Conservation (phyloP, 2,329 filamentous ascomycete species). For the Lomentospora prolificans region DNA sequence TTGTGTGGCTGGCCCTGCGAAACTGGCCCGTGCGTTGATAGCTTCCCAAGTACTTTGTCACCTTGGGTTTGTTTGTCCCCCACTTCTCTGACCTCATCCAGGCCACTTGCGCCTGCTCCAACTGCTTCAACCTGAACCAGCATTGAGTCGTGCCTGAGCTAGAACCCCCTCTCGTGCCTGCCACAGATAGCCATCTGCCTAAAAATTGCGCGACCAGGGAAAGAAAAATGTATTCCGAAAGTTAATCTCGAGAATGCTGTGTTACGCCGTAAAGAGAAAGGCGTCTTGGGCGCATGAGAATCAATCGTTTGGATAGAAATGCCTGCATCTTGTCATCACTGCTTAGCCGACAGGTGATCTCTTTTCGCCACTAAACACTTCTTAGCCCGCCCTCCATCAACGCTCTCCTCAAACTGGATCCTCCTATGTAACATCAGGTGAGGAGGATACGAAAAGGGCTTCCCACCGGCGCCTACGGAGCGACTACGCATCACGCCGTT, state of each 20-base stretch:
- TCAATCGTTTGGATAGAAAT: not conserved
- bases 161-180: no score
- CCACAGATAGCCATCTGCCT: not conserved
- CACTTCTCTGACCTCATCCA: constrained; percentile 2
- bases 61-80: not conserved
- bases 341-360: not conserved
- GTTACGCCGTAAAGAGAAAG: no score
- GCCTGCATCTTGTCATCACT: not conserved
- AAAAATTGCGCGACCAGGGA: no score
- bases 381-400: not conserved
- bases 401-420: no score
- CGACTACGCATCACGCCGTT: no score
- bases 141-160: not conserved
- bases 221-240: no score
- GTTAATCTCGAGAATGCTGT: no score
- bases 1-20: not conserved
- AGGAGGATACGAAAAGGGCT: constrained; percentile 4
- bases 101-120: not conserved
- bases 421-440: constrained; percentile 1
- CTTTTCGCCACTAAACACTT: not conserved
- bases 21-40: not conserved
- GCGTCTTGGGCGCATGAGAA: not conserved
- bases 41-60: not conserved
- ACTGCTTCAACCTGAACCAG: not conserved
- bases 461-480: not conserved